Percentiles rank a stretch among this genome's conserved stretches.
Evolutionary conservation across 331 rosid genomes (phyloP).

Genomic region (Telfairia occidentalis): DNA sequence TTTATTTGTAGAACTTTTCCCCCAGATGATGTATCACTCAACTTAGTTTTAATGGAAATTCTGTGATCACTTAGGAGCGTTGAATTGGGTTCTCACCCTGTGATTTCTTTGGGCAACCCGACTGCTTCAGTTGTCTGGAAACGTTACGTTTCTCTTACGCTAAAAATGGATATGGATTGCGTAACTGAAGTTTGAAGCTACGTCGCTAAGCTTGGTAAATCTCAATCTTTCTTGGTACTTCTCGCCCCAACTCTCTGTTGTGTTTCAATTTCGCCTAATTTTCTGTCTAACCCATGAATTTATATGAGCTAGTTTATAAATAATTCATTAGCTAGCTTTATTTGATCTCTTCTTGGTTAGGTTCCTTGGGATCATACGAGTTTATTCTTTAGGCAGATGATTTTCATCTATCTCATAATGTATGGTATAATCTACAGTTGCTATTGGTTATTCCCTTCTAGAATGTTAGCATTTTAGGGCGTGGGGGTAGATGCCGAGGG

Average conservation of each 20-base stretch:
- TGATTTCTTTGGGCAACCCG: neutral
- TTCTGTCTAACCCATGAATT: neutral
- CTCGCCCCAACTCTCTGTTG: neutral
- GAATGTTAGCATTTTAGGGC: neutral
- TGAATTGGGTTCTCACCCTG: neutral
- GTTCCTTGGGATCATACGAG: neutral
- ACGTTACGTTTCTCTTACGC: neutral
- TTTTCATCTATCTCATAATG: neutral
- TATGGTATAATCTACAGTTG: neutral
- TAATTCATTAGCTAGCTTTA: neutral
- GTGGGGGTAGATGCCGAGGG: neutral
- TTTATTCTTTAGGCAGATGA: neutral
- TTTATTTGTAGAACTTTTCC: conserved; percentile 4
- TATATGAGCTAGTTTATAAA: neutral
- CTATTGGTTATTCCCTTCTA: neutral
- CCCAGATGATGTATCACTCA: conserved; percentile 1
- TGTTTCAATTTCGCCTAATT: neutral
- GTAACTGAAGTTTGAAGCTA: conserved; percentile 8
- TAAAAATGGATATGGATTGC: neutral
- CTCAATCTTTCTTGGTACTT: neutral
- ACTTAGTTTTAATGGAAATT: conserved; percentile 9
- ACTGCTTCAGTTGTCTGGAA: neutral
- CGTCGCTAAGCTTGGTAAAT: neutral
- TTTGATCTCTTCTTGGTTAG: neutral
- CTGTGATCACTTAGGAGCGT: conserved; percentile 2